These are phyloP conservation scores for Barnettozyma populi DNA, from an alignment of 805 yeast species.

Conservation along the genomic window DNA sequence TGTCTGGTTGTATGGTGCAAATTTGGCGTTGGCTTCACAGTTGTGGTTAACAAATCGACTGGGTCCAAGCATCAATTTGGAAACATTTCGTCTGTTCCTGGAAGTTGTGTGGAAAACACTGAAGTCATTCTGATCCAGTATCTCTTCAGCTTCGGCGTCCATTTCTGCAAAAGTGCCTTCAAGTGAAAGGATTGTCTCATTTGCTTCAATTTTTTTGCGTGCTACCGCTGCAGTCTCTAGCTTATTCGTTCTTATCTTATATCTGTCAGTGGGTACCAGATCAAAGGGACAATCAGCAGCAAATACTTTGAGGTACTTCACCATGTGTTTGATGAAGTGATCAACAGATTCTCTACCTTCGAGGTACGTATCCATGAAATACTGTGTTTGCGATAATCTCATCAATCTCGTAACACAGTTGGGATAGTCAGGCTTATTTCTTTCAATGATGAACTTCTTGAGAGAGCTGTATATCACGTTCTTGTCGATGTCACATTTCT, in stretches of 20 bases:
- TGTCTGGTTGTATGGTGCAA: constrained; percentile 23
- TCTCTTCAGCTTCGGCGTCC: constrained; percentile 29
- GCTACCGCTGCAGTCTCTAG: constrained; percentile 36
- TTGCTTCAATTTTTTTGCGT: constrained; percentile 24
- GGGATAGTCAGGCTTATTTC: constrained; percentile 10
- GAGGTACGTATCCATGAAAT: constrained; percentile 23
- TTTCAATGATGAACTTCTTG: constrained; percentile 11
- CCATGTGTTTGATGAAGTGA: constrained; percentile 33
- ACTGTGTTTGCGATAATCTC: constrained; percentile 20
- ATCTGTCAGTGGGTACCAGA: constrained; percentile 38
- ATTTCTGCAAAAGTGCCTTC: constrained; percentile 34
- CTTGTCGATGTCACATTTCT: constrained; percentile 1
- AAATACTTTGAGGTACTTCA: constrained; percentile 32
- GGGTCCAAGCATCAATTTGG: constrained; percentile 43
- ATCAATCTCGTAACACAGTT: constrained; percentile 25
- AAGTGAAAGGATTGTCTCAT: constrained; percentile 30
- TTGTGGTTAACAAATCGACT: constrained; percentile 44
- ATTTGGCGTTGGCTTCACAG: constrained; percentile 38
- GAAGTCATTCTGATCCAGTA: constrained; percentile 34
- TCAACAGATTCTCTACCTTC: constrained; percentile 15
- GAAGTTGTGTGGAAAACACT: constrained; percentile 33
- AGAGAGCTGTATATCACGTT: constrained; percentile 7
- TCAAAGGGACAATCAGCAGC: constrained; percentile 35
- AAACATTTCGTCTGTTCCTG: constrained; percentile 11
- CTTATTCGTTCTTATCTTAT: constrained; percentile 16